phyloP scores from a whole-genome alignment of 306 rosid genomes.

The Pyrus communis region DNA sequence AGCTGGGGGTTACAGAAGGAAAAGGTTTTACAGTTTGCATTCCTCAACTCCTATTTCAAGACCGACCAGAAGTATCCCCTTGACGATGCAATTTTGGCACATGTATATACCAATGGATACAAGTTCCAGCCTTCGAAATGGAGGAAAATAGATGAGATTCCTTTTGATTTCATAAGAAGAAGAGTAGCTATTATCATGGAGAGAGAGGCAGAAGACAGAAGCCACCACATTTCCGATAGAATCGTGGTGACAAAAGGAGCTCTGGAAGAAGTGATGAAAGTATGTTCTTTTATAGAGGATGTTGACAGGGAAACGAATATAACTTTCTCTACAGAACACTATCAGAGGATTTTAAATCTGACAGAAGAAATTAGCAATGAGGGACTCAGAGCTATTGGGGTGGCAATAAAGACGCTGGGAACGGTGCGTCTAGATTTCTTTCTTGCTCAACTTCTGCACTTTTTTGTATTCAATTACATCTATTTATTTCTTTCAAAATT shows the following conservation, averaged over 20 bases:
- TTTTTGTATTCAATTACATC: background rate
- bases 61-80: conserved; percentile 77
- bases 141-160: conserved; percentile 72
- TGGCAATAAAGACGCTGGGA: conserved; percentile 61
- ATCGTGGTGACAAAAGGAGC: conserved; percentile 79
- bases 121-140: conserved; percentile 76
- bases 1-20: conserved; percentile 41
- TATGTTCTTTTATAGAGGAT: conserved; percentile 57
- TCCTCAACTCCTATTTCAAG: conserved; percentile 74
- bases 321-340: conserved; percentile 34
- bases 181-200: conserved; percentile 68
- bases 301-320: conserved; percentile 22
- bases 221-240: conserved; percentile 26
- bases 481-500: background rate
- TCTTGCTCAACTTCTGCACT: background rate
- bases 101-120: conserved; percentile 66
- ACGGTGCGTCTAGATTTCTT: conserved; percentile 28
- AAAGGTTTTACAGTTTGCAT: conserved; percentile 57
- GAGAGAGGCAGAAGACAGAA: conserved; percentile 28
- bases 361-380: conserved; percentile 65
- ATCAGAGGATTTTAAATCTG: conserved; percentile 39
- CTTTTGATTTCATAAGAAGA: conserved; percentile 81
- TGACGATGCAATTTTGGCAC: conserved; percentile 71
- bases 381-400: conserved; percentile 66
- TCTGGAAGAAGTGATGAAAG: conserved; percentile 60